Evolutionary conservation across 768 basidiomycete genomes (phyloP).

Genomic region (Suillus subluteus): DNA sequence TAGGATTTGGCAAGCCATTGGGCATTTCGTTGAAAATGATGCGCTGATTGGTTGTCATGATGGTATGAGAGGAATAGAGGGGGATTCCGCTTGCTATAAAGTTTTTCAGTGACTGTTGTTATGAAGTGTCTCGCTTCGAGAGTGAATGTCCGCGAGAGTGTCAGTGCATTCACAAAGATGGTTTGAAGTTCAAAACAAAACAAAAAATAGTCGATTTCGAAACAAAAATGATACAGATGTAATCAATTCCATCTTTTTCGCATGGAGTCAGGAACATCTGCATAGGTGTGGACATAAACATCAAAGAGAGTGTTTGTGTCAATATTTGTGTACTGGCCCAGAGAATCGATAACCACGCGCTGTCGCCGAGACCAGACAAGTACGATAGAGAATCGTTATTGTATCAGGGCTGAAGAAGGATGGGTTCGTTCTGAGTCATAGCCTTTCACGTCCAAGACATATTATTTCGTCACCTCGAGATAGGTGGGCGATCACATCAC

Average conservation of each 20-base stretch:
- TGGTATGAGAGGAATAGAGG: not conserved
- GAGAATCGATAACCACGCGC: not conserved
- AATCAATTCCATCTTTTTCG: not conserved
- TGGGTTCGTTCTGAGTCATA: not conserved
- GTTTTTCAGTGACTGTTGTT: too few relatives aligned
- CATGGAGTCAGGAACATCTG: not conserved
- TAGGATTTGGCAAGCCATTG: conserved; percentile 43
- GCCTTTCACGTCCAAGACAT: not conserved
- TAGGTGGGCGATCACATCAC: not conserved
- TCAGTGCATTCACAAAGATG: not conserved
- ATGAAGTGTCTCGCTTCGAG: too few relatives aligned
- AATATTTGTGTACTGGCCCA: not conserved
- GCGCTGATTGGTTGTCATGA: conserved; percentile 34
- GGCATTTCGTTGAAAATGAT: conserved; percentile 43
- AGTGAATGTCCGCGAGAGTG: not conserved
- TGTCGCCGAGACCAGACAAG: not conserved
- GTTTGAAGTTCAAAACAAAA: not conserved
- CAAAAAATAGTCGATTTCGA: too few relatives aligned
- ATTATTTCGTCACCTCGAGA: conserved; percentile 5
- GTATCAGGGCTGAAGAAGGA: not conserved
- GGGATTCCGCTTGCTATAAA: too few relatives aligned
- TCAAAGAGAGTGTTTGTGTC: not conserved
- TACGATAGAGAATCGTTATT: not conserved
- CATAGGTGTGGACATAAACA: not conserved
- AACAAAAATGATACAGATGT: too few relatives aligned